Conservation (phyloP, 768 basidiomycete genomes). For the Xerocomellus chrysenteron region DNA sequence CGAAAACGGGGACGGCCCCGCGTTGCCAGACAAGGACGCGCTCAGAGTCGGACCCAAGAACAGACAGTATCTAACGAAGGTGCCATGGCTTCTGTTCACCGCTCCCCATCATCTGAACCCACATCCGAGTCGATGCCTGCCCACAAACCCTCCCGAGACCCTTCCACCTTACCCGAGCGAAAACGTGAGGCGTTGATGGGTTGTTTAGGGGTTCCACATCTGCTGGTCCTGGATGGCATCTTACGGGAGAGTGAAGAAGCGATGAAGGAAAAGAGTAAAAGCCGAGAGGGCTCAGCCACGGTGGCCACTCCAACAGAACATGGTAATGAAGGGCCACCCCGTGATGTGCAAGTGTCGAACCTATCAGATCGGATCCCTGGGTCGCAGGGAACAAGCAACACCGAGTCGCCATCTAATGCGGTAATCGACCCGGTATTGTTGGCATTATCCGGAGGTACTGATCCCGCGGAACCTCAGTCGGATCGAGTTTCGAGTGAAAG, state of each 20-base stretch:
- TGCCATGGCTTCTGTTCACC: not conserved
- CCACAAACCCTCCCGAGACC: not conserved
- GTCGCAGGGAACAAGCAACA: not conserved
- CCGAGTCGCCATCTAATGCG: slow-evolving; percentile 4
- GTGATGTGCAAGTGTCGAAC: not conserved
- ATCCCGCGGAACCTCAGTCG: not conserved
- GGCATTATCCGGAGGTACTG: slow-evolving; percentile 21
- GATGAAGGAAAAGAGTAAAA: slow-evolving; percentile 1
- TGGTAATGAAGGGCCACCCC: slow-evolving; percentile 4
- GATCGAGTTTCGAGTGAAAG: not conserved
- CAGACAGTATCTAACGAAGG: not conserved
- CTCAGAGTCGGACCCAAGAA: not conserved
- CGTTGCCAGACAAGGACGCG: not conserved
- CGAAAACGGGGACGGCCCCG: slow-evolving; percentile 14
- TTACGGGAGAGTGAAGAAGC: slow-evolving; percentile 32
- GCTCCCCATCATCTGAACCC: not conserved
- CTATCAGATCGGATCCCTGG: not conserved
- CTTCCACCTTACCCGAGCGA: not conserved
- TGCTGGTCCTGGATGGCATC: slow-evolving; percentile 38
- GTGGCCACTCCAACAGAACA: not conserved
- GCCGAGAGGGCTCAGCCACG: slow-evolving; percentile 10
- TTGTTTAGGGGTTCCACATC: slow-evolving; percentile 28
- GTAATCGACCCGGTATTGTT: slow-evolving; percentile 34
- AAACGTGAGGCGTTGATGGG: slow-evolving; percentile 29
- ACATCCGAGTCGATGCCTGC: not conserved